A percentile compares a stretch with the other conserved stretches of the same genome.
Evolutionary conservation across 176 grass and related monocot genomes (phyloP).

Genomic region (Olyra latifolia): DNA sequence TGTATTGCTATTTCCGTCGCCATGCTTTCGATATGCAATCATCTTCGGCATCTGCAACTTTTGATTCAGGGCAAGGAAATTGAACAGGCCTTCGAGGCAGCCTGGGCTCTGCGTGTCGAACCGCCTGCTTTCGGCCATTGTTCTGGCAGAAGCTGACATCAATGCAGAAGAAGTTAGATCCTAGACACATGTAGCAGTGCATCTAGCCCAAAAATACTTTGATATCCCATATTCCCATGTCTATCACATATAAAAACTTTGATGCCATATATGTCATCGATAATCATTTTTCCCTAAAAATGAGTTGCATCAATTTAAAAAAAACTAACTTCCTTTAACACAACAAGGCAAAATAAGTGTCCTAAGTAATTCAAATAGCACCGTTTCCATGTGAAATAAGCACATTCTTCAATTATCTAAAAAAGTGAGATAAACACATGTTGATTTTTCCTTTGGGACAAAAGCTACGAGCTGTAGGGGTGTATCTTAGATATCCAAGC

Average conservation of each 20-base stretch:
- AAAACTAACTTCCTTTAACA: background rate
- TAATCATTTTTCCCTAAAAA: background rate
- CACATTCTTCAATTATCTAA: too few relatives aligned
- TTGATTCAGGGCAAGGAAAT: slow-evolving; percentile 64
- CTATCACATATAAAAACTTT: background rate
- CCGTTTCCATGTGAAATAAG: background rate
- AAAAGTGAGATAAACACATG: background rate
- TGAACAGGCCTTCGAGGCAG: slow-evolving; percentile 64
- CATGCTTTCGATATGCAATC: slow-evolving; percentile 42
- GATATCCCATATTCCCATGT: background rate
- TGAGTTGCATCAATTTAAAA: slow-evolving; percentile 1
- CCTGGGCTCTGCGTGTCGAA: slow-evolving; percentile 36
- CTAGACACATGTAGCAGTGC: background rate
- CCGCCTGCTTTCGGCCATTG: slow-evolving; percentile 44
- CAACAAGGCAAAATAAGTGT: background rate
- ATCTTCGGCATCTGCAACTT: slow-evolving; percentile 46
- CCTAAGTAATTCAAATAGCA: background rate
- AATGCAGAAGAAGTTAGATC: background rate
- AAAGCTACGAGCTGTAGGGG: background rate
- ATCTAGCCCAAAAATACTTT: background rate
- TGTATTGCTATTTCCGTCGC: slow-evolving; percentile 31
- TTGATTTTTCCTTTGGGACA: background rate
- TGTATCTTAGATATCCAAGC: background rate
- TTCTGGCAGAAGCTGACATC: slow-evolving; percentile 9
- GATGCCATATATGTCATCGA: background rate